Conservation (phyloP, 345 rosid species). For the Raphanus sativus region DNA sequence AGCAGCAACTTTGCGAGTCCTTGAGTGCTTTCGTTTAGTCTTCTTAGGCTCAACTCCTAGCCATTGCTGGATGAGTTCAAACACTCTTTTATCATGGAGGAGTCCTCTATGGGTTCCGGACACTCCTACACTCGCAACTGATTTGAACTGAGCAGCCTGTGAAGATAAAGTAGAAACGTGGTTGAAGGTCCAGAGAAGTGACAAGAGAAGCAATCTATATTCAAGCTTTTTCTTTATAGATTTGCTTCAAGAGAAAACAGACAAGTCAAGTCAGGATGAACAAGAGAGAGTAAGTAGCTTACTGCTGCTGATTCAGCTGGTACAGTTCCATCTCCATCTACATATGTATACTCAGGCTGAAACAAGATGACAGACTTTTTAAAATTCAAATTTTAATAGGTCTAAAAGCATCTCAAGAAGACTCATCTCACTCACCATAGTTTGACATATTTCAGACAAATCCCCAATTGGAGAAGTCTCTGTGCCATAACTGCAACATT, state of each 20-base stretch:
- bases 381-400: background rate
- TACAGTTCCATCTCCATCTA: constrained; percentile 95
- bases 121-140: constrained; percentile 67
- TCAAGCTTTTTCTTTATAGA: background rate
- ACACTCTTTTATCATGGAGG: constrained; percentile 52
- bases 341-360: constrained; percentile 75
- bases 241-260: background rate
- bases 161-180: background rate
- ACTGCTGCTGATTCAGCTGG: constrained; percentile 88
- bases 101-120: constrained; percentile 64
- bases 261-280: constrained; percentile 3
- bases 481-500: constrained; percentile 79
- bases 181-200: background rate
- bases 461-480: constrained; percentile 70
- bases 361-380: constrained; percentile 18
- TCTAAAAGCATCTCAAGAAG: background rate
- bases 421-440: constrained; percentile 53
- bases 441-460: constrained; percentile 78
- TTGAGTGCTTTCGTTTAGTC: constrained; percentile 33
- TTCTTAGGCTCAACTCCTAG: constrained; percentile 55
- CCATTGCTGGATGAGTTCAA: constrained; percentile 63
- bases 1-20: constrained; percentile 50
- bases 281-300: constrained; percentile 14
- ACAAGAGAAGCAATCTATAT: background rate
- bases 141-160: constrained; percentile 68